phyloP scores from a whole-genome alignment of 441 rosid species.

The Syzygium malaccense region DNA sequence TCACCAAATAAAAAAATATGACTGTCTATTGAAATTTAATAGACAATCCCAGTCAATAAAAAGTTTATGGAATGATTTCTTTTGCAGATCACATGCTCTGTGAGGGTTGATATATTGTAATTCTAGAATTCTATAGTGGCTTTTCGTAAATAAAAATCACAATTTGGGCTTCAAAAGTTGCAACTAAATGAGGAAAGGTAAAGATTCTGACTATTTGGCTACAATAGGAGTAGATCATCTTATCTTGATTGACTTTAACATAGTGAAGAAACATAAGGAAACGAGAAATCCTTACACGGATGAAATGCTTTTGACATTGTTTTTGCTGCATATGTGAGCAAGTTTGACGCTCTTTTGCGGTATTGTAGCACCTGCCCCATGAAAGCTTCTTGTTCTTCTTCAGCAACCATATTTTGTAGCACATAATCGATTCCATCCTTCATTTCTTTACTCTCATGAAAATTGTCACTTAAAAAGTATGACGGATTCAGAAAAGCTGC shows the following conservation, averaged over 20 bases:
- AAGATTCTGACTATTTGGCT: not conserved
- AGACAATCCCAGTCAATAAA: not conserved
- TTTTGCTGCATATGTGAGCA: not conserved
- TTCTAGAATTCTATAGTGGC: not conserved
- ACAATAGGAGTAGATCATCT: too few species aligned
- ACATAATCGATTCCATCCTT: not conserved
- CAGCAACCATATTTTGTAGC: not conserved
- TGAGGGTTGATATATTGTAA: not conserved
- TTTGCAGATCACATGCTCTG: not conserved
- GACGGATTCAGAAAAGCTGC: conserved; percentile 3
- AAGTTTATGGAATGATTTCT: not conserved
- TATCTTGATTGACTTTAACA: not conserved
- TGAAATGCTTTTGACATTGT: not conserved
- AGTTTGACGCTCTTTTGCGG: not conserved
- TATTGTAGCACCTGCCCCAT: not conserved
- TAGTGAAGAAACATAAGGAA: not conserved
- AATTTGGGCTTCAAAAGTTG: not conserved
- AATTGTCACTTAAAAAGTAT: not conserved
- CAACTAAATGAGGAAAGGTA: not conserved
- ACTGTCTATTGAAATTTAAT: not conserved
- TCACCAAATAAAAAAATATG: not conserved
- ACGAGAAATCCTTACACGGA: conserved; percentile 3
- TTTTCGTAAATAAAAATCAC: not conserved
- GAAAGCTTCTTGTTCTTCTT: not conserved
- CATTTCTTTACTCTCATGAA: not conserved